Conservation (phyloP, 208 protist genomes). For the Leishmania turanica region DNA sequence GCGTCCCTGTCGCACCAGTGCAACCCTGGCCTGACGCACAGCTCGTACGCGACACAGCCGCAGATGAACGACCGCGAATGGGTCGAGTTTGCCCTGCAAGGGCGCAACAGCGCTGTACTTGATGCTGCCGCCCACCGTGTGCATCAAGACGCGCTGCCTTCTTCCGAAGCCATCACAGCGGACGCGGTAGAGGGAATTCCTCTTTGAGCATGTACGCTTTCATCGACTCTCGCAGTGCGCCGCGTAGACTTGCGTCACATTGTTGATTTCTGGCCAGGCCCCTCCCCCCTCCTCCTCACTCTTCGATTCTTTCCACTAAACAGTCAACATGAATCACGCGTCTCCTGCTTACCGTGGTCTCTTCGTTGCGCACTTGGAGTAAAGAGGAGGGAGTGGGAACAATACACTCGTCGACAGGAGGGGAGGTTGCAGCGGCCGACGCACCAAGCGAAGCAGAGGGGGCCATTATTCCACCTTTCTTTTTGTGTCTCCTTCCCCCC, state of each 20-base stretch:
- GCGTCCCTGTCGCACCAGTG: slow-evolving; percentile 56
- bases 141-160: slow-evolving; percentile 15
- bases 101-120: slow-evolving; percentile 1
- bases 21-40: slow-evolving; percentile 48
- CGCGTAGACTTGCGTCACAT: background rate
- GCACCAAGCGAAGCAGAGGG: background rate
- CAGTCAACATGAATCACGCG: background rate
- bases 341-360: background rate
- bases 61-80: slow-evolving; percentile 57
- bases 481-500: background rate
- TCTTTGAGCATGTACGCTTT: background rate
- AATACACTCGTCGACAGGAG: background rate
- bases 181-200: slow-evolving; percentile 18
- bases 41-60: slow-evolving; percentile 44
- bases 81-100: slow-evolving; percentile 34
- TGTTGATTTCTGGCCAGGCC: background rate
- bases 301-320: background rate
- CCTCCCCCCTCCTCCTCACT: background rate
- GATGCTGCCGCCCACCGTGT: background rate
- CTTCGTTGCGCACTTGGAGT: background rate
- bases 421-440: background rate
- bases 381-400: background rate
- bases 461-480: background rate
- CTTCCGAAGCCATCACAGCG: slow-evolving; percentile 5
- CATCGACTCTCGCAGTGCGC: background rate